Evolutionary conservation across 1,284 basidiomycete species (phyloP).

Genomic region (Cutaneotrichosporon sp.): DNA sequence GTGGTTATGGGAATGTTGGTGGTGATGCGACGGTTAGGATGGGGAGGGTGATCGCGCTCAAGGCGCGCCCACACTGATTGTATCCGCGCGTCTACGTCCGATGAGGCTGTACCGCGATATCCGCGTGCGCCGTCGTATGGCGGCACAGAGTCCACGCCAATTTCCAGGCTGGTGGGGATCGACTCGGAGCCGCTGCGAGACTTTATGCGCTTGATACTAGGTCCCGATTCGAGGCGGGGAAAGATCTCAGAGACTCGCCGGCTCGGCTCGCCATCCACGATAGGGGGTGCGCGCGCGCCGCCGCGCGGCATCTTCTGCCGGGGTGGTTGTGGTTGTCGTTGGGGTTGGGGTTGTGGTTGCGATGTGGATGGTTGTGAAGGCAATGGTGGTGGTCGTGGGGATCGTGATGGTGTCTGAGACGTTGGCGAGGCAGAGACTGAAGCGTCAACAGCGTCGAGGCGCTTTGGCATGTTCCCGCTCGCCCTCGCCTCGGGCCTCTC

Average conservation of each 20-base stretch:
- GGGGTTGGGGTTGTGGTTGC: not conserved
- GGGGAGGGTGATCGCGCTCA: not conserved
- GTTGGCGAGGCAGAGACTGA: too few species aligned
- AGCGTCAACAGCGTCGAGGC: too few species aligned
- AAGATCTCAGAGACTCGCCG: not conserved
- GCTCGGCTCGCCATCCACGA: not conserved
- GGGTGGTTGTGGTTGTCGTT: not conserved
- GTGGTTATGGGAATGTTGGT: not conserved
- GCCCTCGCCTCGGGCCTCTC: not conserved
- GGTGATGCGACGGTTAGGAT: not conserved
- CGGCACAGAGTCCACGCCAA: not conserved
- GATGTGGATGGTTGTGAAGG: not conserved
- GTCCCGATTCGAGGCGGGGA: not conserved
- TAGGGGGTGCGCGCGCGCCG: not conserved
- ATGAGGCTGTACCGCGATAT: not conserved
- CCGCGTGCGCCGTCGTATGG: not conserved
- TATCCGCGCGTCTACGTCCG: not conserved
- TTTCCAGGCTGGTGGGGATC: too few species aligned
- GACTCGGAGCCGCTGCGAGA: not conserved
- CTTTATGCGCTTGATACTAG: too few species aligned
- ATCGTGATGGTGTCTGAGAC: too few species aligned
- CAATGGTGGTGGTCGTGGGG: too few species aligned
- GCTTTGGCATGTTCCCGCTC: too few species aligned
- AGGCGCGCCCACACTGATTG: not conserved
- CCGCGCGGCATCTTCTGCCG: conserved; percentile 16